These are phyloP conservation scores for Cyberlindnera saturnus DNA, from an alignment of 805 yeast genomes.

Conservation along the genomic window DNA sequence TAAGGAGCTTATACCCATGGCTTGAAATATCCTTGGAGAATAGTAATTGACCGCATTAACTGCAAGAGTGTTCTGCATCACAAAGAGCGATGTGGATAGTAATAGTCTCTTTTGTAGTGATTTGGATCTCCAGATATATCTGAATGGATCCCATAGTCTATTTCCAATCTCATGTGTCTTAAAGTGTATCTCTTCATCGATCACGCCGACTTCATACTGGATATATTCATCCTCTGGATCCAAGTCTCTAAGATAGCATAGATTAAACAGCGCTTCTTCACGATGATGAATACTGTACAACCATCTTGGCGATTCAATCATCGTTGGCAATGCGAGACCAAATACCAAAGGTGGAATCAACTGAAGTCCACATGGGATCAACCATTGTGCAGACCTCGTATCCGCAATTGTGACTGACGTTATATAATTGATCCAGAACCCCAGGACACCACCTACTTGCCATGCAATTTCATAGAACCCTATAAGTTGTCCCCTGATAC, in stretches of 20 bases:
- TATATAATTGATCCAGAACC: slow-evolving; percentile 3
- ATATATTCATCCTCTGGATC: slow-evolving; percentile 33
- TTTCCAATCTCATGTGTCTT: slow-evolving; percentile 21
- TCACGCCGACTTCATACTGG: slow-evolving; percentile 31
- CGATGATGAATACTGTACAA: slow-evolving; percentile 29
- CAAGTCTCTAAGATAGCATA: slow-evolving; percentile 33
- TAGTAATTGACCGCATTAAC: slow-evolving; percentile 47
- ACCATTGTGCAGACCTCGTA: slow-evolving; percentile 33
- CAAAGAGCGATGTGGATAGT: slow-evolving; percentile 33
- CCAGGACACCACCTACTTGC: slow-evolving; percentile 3
- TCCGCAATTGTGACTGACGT: background rate
- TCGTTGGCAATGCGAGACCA: slow-evolving; percentile 31
- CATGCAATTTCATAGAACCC: slow-evolving; percentile 5
- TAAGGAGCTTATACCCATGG: slow-evolving; percentile 41
- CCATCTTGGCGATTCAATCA: slow-evolving; percentile 42
- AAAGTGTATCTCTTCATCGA: slow-evolving; percentile 20
- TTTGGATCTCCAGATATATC: slow-evolving; percentile 25
- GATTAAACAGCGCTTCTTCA: slow-evolving; percentile 29
- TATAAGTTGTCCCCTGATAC: slow-evolving; percentile 33
- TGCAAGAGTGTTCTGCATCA: slow-evolving; percentile 41
- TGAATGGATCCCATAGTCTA: slow-evolving; percentile 35
- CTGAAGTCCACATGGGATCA: slow-evolving; percentile 41
- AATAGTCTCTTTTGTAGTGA: slow-evolving; percentile 29
- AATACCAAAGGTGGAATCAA: slow-evolving; percentile 34
- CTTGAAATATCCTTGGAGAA: slow-evolving; percentile 43